Evolutionary conservation across 805 yeast species (phyloP).

Genomic region (Maudiozyma pseudohumilis): DNA sequence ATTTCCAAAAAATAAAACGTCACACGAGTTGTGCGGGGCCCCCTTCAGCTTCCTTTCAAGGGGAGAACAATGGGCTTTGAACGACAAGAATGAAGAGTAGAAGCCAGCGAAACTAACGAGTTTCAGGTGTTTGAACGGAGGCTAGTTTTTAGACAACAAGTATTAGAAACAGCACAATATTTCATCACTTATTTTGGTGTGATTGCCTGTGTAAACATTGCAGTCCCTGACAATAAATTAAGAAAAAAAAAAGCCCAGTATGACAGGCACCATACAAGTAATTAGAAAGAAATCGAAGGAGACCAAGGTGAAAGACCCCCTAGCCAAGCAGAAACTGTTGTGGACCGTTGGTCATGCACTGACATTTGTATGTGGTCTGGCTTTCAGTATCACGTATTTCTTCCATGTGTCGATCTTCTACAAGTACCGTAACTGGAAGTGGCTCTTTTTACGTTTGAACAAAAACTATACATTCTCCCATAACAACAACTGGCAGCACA

Average conservation of each 20-base stretch:
- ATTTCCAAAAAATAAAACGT: too few species aligned
- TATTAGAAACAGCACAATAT: background rate
- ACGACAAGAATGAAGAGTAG: too few species aligned
- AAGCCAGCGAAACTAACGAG: too few species aligned
- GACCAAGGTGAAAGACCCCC: conserved; percentile 13
- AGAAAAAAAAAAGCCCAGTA: too few species aligned
- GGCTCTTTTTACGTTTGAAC: conserved; percentile 22
- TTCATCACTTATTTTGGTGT: background rate
- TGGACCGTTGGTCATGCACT: conserved; percentile 26
- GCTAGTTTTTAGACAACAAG: too few species aligned
- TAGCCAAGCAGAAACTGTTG: conserved; percentile 15
- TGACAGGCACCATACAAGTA: conserved; percentile 18
- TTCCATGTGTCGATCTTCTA: conserved; percentile 20
- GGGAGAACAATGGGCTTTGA: too few species aligned
- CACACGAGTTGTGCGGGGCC: too few species aligned
- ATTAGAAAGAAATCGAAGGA: conserved; percentile 18
- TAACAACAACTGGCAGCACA: conserved; percentile 18
- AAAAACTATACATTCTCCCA: conserved; percentile 11
- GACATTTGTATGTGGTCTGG: conserved; percentile 19
- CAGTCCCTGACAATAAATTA: too few species aligned
- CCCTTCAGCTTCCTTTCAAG: too few species aligned
- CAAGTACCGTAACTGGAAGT: conserved; percentile 28
- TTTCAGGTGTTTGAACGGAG: too few species aligned
- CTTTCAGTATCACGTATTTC: conserved; percentile 21
- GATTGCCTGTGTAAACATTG: background rate